Evolutionary conservation across 2,329 filamentous ascomycete species (phyloP).

Genomic region (Aspergillus pseudotamarii): DNA sequence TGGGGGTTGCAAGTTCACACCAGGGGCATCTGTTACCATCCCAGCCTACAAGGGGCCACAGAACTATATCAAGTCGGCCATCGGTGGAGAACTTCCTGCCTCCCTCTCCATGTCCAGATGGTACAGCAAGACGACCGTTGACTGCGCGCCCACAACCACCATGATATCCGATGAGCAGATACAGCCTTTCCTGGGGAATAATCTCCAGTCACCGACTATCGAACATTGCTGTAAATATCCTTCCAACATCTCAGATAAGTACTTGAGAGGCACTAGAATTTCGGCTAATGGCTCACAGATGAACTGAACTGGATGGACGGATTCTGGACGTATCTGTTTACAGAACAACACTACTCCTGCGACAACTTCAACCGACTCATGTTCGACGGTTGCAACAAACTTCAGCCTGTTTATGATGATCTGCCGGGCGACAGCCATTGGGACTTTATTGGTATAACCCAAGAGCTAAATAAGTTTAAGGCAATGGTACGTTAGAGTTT

Average conservation of each 20-base stretch:
- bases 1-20: too few relatives aligned
- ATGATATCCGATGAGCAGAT: not conserved
- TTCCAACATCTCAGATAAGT: not conserved
- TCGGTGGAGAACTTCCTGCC: not conserved
- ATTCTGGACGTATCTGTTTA: not conserved
- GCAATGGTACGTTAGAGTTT: not conserved
- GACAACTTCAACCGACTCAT: not conserved
- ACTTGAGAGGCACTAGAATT: not conserved
- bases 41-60: not conserved
- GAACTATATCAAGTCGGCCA: not conserved
- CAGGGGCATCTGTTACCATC: not conserved
- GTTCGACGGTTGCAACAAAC: not conserved
- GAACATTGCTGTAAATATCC: slow-evolving; percentile 1
- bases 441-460: not conserved
- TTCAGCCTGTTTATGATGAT: not conserved
- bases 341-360: not conserved
- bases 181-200: not conserved
- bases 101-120: not conserved
- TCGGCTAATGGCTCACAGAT: not conserved
- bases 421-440: not conserved
- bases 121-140: not conserved
- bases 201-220: not conserved
- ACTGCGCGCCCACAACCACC: not conserved
- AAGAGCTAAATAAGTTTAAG: not conserved
- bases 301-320: not conserved